Percentiles rank a stretch among this genome's conserved stretches.
Conservation (phyloP, 148 eudicot species). For the Camellia granthamiana region DNA sequence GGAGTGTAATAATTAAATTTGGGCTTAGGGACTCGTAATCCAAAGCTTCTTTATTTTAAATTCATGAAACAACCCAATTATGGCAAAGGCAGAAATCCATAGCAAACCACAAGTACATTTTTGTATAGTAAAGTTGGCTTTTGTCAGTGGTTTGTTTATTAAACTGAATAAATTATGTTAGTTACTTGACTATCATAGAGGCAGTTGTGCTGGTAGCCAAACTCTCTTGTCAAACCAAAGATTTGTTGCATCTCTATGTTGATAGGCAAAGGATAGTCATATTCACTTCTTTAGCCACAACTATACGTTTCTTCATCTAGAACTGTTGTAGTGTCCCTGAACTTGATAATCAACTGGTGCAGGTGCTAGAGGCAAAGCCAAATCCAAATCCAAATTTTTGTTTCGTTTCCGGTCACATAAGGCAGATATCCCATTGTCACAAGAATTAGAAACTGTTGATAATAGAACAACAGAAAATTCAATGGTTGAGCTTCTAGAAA, state of each 20-base stretch:
- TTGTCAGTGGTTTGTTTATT: neutral
- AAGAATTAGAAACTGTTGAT: conserved; percentile 34
- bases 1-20: neutral
- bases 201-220: neutral
- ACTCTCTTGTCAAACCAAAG: neutral
- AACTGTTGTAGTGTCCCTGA: neutral
- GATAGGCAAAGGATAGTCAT: neutral
- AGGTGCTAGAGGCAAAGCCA: conserved; percentile 34
- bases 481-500: conserved; percentile 24
- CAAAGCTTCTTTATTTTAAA: neutral
- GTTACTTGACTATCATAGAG: neutral
- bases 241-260: neutral
- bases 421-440: conserved; percentile 25
- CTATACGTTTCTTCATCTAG: neutral
- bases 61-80: neutral
- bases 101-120: neutral
- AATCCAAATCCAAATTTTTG: conserved; percentile 26
- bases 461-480: conserved; percentile 20
- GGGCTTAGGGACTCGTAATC: neutral
- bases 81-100: neutral
- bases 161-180: neutral
- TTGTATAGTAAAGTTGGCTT: neutral
- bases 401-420: conserved; percentile 36
- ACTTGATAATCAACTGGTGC: conserved; percentile 27
- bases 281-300: neutral